These are phyloP conservation scores for Candida sonorensis DNA, from an alignment of 805 yeast species.

Conservation along the genomic window DNA sequence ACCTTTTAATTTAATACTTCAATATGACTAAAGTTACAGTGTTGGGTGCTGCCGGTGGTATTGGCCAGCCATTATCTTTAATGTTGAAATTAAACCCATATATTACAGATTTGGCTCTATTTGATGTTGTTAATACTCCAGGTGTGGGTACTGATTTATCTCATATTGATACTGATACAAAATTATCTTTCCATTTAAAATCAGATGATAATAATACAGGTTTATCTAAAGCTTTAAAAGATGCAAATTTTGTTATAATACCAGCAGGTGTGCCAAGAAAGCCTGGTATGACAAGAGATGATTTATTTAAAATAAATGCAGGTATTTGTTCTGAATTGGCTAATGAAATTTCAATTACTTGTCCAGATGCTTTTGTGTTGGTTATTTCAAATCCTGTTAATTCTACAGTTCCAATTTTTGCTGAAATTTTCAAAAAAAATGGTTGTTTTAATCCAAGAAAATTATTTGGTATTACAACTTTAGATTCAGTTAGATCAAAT, in stretches of 20 bases:
- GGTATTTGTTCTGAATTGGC: constrained; percentile 71
- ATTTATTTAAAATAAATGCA: constrained; percentile 66
- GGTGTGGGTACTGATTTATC: constrained; percentile 52
- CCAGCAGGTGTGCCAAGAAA: constrained; percentile 92
- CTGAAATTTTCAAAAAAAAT: constrained; percentile 63
- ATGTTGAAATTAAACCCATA: constrained; percentile 41
- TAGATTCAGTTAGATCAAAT: constrained; percentile 84
- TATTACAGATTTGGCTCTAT: constrained; percentile 39
- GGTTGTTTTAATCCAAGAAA: constrained; percentile 65
- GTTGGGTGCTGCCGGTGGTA: constrained; percentile 83
- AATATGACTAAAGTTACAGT: constrained; percentile 44
- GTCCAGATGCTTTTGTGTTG: constrained; percentile 71
- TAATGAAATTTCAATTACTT: constrained; percentile 61
- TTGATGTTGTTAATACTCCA: constrained; percentile 49
- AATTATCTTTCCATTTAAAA: constrained; percentile 36
- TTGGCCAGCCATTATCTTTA: constrained; percentile 51
- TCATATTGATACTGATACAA: constrained; percentile 45
- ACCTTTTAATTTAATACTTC: not conserved
- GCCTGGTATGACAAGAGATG: constrained; percentile 99
- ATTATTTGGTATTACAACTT: constrained; percentile 82
- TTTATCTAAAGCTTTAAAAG: constrained; percentile 36
- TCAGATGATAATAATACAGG: constrained; percentile 22
- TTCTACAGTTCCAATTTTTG: constrained; percentile 86
- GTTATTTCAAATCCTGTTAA: constrained; percentile 92
- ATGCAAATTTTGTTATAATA: constrained; percentile 38